Conservation (phyloP, 192 early-diverging fungal species). For the Coemansia sp. region DNA sequence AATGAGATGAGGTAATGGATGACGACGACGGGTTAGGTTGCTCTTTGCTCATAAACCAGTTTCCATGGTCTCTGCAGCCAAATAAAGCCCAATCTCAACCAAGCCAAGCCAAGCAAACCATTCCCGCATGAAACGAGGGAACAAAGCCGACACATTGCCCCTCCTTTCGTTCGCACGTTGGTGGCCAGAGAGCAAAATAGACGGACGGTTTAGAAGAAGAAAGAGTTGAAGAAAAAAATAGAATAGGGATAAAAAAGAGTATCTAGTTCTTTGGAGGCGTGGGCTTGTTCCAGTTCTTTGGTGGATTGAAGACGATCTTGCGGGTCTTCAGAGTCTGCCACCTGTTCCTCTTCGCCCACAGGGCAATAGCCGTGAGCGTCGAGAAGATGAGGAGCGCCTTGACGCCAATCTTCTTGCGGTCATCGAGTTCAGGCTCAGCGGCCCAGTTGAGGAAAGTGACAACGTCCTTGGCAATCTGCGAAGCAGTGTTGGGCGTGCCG, state of each 20-base stretch:
- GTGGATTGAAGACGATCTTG: conserved; percentile 81
- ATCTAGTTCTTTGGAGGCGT: conserved; percentile 24
- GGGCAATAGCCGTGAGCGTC: conserved; percentile 69
- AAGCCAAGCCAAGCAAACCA: too few relatives aligned
- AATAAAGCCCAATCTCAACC: too few relatives aligned
- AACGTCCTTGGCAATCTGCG: conserved; percentile 98
- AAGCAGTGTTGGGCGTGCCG: conserved; percentile 92
- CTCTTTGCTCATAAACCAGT: too few relatives aligned
- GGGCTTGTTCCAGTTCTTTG: conserved; percentile 50
- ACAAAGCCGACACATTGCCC: too few relatives aligned
- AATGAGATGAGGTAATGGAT: too few relatives aligned
- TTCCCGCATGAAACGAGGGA: too few relatives aligned
- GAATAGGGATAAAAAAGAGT: conserved; percentile 2
- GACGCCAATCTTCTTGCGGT: conserved; percentile 94
- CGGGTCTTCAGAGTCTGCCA: conserved; percentile 89
- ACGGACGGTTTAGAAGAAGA: neutral
- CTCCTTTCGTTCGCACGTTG: too few relatives aligned
- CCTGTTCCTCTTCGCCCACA: conserved; percentile 94
- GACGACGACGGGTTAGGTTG: too few relatives aligned
- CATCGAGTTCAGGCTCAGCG: conserved; percentile 96
- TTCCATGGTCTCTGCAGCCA: too few relatives aligned
- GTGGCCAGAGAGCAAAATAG: neutral
- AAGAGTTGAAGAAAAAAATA: neutral
- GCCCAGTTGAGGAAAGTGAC: conserved; percentile 92
- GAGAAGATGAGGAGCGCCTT: conserved; percentile 79